phyloP scores from a whole-genome alignment of 768 basidiomycete genomes.

The Boletus eberwhitei region DNA sequence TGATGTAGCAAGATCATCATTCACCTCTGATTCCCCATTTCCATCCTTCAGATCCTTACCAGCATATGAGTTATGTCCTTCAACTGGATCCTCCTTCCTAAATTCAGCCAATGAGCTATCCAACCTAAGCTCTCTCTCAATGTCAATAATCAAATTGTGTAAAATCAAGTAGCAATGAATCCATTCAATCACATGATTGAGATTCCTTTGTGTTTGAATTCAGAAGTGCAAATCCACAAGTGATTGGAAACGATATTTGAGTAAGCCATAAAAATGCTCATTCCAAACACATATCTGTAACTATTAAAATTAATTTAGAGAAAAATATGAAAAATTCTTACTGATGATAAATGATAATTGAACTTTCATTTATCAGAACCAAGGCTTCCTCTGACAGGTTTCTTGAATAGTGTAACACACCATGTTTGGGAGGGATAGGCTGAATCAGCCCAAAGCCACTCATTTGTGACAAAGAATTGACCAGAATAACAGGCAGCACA shows the following conservation, averaged over 20 bases:
- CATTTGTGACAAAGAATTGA: neutral
- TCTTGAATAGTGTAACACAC: neutral
- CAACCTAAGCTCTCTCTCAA: too few relatives aligned
- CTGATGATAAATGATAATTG: neutral
- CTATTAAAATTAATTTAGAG: neutral
- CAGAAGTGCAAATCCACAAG: neutral
- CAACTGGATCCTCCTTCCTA: too few relatives aligned
- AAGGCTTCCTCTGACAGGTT: neutral
- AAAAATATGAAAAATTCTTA: neutral
- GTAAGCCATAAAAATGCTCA: neutral
- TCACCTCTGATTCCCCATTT: too few relatives aligned
- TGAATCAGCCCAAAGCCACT: neutral
- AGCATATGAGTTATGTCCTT: too few relatives aligned
- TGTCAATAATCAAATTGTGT: too few relatives aligned
- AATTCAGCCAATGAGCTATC: too few relatives aligned
- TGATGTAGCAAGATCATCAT: too few relatives aligned
- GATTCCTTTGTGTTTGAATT: too few relatives aligned
- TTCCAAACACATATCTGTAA: neutral
- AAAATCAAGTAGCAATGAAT: too few relatives aligned
- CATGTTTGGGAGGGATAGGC: neutral
- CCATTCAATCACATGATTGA: too few relatives aligned
- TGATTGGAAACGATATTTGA: neutral
- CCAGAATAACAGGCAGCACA: neutral
- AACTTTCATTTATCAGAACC: neutral
- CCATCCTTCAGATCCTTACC: too few relatives aligned